These are phyloP conservation scores for Zygnema cylindricum DNA, from an alignment of 139 green algal species.

Conservation along the genomic window DNA sequence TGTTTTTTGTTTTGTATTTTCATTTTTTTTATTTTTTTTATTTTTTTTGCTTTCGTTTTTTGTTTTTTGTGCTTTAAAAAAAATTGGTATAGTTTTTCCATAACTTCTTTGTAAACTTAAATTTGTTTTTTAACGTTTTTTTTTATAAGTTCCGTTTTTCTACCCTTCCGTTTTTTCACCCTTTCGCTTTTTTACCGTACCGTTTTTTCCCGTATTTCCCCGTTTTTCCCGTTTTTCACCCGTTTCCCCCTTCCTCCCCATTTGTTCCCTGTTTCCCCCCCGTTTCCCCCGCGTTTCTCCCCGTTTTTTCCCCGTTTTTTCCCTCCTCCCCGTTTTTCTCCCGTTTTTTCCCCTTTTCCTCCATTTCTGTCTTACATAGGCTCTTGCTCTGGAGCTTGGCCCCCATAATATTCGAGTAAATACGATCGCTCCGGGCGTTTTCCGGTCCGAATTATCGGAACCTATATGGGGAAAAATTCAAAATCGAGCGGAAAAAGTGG, in stretches of 20 bases:
- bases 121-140: not conserved
- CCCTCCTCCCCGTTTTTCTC: not conserved
- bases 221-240: not conserved
- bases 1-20: too few relatives aligned
- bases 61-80: not conserved
- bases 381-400: constrained; percentile 26
- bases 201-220: too few relatives aligned
- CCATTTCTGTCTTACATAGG: not conserved
- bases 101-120: not conserved
- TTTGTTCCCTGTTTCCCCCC: not conserved
- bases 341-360: not conserved
- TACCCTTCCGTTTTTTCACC: not conserved
- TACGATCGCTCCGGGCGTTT: constrained; percentile 33
- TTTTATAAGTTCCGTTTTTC: not conserved
- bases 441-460: constrained; percentile 29
- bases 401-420: constrained; percentile 23
- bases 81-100: not conserved
- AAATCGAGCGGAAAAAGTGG: not conserved
- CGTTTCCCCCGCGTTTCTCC: too few relatives aligned
- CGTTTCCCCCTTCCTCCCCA: too few relatives aligned
- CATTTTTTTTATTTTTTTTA: too few relatives aligned
- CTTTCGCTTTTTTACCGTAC: not conserved
- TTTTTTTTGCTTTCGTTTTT: too few relatives aligned
- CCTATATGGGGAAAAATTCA: not conserved
- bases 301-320: not conserved